A percentile compares a stretch with the other conserved stretches of the same genome.
Evolutionary conservation across 208 protist species (phyloP).

Genomic region (Trypanosoma platydactyli): DNA sequence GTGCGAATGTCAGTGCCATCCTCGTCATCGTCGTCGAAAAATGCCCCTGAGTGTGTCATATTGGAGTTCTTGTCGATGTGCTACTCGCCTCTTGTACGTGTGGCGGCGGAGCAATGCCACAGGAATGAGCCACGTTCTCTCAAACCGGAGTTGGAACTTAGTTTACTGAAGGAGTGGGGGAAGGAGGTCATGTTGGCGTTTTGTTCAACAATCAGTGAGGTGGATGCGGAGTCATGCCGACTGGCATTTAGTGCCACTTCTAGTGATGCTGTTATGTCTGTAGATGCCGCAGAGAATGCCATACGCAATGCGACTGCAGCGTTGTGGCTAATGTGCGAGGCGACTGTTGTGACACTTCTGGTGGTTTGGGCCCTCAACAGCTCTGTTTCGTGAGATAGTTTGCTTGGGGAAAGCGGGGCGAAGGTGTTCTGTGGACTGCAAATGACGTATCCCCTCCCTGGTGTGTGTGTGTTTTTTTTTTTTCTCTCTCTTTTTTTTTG

Average conservation of each 20-base stretch:
- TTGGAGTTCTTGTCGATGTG: conserved; percentile 7
- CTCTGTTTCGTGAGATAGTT: not conserved
- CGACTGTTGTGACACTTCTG: conserved; percentile 16
- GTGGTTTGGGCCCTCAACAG: conserved; percentile 8
- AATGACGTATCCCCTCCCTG: not conserved
- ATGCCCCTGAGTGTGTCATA: conserved; percentile 1
- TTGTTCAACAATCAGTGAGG: not conserved
- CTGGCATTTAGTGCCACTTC: not conserved
- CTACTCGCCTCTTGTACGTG: conserved; percentile 1
- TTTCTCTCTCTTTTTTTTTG: conserved; percentile 10
- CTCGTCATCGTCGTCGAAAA: not conserved
- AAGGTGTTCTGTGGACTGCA: not conserved
- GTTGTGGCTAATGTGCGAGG: conserved; percentile 28
- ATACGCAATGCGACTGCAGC: conserved; percentile 12
- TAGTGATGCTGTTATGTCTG: too few species aligned
- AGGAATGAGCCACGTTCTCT: not conserved
- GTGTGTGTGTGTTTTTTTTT: conserved; percentile 1
- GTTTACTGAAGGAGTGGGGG: not conserved
- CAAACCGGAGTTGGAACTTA: not conserved
- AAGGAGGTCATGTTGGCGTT: conserved; percentile 6
- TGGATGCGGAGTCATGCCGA: not conserved
- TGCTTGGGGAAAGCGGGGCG: conserved; percentile 2
- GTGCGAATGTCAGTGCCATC: not conserved
- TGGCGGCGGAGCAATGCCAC: not conserved
- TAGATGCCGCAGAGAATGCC: conserved; percentile 7